A percentile compares a stretch with the other conserved stretches of the same genome.
These are phyloP conservation scores for Filobasidium wieringae DNA, from an alignment of 768 basidiomycete species.

Conservation along the genomic window DNA sequence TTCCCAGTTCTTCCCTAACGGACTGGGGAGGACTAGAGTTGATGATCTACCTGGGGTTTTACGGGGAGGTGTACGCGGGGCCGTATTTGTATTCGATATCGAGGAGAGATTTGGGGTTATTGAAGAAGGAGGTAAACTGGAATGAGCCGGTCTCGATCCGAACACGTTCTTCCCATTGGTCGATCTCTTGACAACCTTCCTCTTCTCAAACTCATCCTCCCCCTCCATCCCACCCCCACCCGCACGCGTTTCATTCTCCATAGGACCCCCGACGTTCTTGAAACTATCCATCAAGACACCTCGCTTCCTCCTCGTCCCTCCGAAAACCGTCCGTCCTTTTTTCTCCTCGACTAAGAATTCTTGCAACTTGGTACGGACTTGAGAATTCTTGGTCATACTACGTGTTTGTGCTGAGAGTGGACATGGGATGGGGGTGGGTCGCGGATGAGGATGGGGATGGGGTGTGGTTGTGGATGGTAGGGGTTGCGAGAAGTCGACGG, in stretches of 20 bases:
- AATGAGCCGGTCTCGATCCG: no score
- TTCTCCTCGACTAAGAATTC: background rate
- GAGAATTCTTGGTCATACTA: background rate
- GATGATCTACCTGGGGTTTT: no score
- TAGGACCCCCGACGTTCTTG: background rate
- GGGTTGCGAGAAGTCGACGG: no score
- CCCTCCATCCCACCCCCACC: conserved; percentile 21
- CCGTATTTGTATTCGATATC: no score
- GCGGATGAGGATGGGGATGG: background rate
- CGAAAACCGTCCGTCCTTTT: background rate
- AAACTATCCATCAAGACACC: background rate
- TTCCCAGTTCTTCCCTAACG: no score
- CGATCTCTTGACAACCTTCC: background rate
- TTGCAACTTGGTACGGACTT: background rate
- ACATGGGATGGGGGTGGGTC: background rate
- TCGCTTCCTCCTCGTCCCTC: background rate
- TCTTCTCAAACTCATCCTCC: conserved; percentile 22
- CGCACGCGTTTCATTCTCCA: background rate
- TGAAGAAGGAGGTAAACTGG: no score
- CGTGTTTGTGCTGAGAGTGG: background rate
- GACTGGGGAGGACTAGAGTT: no score
- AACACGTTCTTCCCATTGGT: background rate
- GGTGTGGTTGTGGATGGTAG: no score
- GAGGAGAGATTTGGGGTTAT: no score
- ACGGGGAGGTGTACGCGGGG: no score